Base-by-base conservation (phyloP, 2,329 filamentous ascomycete species). In the Talaromyces verruculosus region DNA sequence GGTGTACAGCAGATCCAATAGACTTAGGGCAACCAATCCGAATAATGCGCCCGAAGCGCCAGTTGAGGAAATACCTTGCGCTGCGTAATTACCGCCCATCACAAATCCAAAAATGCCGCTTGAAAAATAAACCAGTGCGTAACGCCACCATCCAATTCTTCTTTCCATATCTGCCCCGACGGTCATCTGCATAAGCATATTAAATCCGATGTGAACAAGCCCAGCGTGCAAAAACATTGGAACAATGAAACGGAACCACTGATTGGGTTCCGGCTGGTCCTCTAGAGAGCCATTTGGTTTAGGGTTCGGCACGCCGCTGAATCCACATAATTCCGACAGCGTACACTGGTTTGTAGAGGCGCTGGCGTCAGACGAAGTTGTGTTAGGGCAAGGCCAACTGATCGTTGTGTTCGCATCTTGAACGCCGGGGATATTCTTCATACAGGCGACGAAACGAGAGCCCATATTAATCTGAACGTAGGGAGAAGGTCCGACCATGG, bases 391-490 rank as follows among this genome's bases (percentile, higher is more conserved):
- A 3, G 89, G 89, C 85, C 92, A 97, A 33, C 66, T 49, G 59
- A 82, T 72, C 2, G 72, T 69, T 10, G 72, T 61, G 3, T 69
- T 70, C 33, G 72, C 70, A 65, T 82, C 73, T 69, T 82, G 80
- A 17, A 82, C 72, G 4, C 75, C 73, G 25, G 78, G 74, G 6
- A 79, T 77, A 53, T 91, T 92, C 81, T 94, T 93, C 95, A 99
- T 99, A 79, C 95, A 99, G 6, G 93, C 92, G 2, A 91, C 87
- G 75, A 91, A 99, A 68, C 95, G 89, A 47, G 93, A 92, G 66
- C 95, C 95, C 92, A 99, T 97, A 78, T 96, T 96, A 82, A 98
- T 97, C 72, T 96, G 87, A 28, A 98, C 88, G 71, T 92, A 92
- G 1, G 89, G 87, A 5, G 93, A 97, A 0, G 95, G 95, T 0